phyloP scores from a whole-genome alignment of 1,139 yeast species.

The Nakaseomyces kungkrabaensis region DNA sequence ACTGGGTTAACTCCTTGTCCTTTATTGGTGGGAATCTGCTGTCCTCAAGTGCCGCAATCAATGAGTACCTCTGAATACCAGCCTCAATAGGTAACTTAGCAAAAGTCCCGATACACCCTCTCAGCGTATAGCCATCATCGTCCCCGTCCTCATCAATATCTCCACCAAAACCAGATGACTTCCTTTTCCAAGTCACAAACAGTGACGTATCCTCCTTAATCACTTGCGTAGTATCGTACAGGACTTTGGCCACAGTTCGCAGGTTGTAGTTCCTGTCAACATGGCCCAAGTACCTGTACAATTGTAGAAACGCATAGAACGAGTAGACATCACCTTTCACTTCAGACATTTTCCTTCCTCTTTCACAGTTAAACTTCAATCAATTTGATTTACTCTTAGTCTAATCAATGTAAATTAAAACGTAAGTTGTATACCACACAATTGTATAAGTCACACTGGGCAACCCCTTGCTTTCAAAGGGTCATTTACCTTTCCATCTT shows the following conservation, averaged over 20 bases:
- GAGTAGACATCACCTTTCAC: constrained; percentile 14
- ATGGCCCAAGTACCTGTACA: constrained; percentile 14
- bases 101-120: constrained; percentile 96
- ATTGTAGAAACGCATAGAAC: constrained; percentile 27
- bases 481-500: too few species aligned
- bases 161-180: constrained; percentile 17
- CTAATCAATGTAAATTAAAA: too few species aligned
- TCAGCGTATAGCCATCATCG: constrained; percentile 33
- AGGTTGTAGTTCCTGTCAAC: constrained; percentile 1
- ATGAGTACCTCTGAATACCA: constrained; percentile 56
- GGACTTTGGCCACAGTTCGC: neutral
- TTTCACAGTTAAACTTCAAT: too few species aligned
- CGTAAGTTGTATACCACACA: too few species aligned
- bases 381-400: too few species aligned
- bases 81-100: constrained; percentile 35
- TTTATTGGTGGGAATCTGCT: constrained; percentile 64
- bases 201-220: constrained; percentile 40
- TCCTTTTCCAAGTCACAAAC: constrained; percentile 79
- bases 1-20: constrained; percentile 40
- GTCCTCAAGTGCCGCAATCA: constrained; percentile 68
- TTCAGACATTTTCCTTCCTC: neutral
- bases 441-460: too few species aligned
- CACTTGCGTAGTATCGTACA: neutral
- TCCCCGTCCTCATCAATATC: neutral
- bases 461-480: neutral